phyloP scores from a whole-genome alignment of 768 basidiomycete species.

The Inosperma sp. region DNA sequence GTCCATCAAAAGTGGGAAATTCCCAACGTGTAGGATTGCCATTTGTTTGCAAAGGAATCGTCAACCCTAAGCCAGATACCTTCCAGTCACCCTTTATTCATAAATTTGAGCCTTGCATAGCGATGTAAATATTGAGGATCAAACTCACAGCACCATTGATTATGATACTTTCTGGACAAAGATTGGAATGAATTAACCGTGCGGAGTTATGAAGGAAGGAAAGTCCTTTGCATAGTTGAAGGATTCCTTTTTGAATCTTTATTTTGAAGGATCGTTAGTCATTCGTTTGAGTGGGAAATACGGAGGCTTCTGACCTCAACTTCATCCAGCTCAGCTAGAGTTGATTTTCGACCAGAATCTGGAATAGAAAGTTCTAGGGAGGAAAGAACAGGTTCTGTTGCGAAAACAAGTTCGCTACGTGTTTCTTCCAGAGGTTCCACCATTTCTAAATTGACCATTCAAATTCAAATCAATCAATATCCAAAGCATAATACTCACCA shows the following conservation, averaged over 20 bases:
- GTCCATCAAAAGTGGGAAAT: conserved; percentile 82
- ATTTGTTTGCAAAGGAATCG: conserved; percentile 69
- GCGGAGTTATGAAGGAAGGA: conserved; percentile 91
- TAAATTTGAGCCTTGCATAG: neutral
- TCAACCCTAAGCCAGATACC: conserved; percentile 83
- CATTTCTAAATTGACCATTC: conserved; percentile 90
- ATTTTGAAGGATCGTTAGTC: too few species aligned
- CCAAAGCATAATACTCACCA: conserved; percentile 39
- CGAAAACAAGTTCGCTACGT: conserved; percentile 82
- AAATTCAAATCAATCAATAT: conserved; percentile 9
- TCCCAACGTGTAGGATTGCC: conserved; percentile 82
- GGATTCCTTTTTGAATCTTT: conserved; percentile 92
- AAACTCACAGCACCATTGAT: conserved; percentile 81
- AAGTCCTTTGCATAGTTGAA: conserved; percentile 88
- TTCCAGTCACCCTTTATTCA: conserved; percentile 93
- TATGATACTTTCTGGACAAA: conserved; percentile 81
- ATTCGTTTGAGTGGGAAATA: conserved; percentile 11
- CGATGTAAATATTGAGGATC: neutral
- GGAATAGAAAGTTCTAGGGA: conserved; percentile 76
- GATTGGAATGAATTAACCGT: conserved; percentile 86
- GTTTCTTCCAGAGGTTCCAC: conserved; percentile 97
- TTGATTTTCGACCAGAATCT: conserved; percentile 49
- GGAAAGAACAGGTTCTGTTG: conserved; percentile 85
- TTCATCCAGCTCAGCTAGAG: conserved; percentile 86
- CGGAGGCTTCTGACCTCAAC: conserved; percentile 74